A percentile compares a stretch with the other conserved stretches of the same genome.
Evolutionary conservation across 495 filamentous ascomycete species (phyloP).

Genomic region (Geoglossum glabrum): DNA sequence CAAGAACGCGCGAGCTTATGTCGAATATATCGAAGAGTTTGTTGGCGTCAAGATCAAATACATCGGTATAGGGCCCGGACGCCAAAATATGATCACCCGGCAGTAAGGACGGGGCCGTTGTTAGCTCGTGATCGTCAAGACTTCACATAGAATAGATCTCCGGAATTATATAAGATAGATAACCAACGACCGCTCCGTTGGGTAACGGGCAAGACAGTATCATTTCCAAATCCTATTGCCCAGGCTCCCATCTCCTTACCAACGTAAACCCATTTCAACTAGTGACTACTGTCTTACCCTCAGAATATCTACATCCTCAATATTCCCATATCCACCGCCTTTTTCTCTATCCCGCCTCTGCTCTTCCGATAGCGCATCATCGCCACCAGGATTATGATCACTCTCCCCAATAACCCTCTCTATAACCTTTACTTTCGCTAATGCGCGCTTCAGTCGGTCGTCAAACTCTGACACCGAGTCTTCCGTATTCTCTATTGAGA

Average conservation of each 20-base stretch:
- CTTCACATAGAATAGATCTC: no score
- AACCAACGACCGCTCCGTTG: no score
- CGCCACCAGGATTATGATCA: neutral
- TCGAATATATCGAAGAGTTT: conserved; percentile 59
- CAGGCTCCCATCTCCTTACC: no score
- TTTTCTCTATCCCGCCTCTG: conserved; percentile 16
- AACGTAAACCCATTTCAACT: no score
- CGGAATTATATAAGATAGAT: no score
- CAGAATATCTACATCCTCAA: conserved; percentile 26
- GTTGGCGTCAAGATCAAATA: conserved; percentile 51
- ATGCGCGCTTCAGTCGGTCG: conserved; percentile 58
- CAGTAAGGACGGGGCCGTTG: neutral
- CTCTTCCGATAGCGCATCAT: neutral
- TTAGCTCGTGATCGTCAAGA: neutral
- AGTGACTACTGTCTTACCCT: neutral
- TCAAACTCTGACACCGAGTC: conserved; percentile 73
- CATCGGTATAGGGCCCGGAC: conserved; percentile 58
- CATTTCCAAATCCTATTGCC: no score
- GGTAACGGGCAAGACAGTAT: no score
- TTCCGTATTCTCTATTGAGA: conserved; percentile 61
- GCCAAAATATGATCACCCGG: conserved; percentile 33
- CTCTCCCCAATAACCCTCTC: conserved; percentile 47
- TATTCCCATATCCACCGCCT: conserved; percentile 25
- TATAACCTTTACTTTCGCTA: conserved; percentile 64
- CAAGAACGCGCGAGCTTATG: conserved; percentile 50